Base-by-base conservation (phyloP, 805 yeast species). In the Metschnikowia lunata region DNA sequence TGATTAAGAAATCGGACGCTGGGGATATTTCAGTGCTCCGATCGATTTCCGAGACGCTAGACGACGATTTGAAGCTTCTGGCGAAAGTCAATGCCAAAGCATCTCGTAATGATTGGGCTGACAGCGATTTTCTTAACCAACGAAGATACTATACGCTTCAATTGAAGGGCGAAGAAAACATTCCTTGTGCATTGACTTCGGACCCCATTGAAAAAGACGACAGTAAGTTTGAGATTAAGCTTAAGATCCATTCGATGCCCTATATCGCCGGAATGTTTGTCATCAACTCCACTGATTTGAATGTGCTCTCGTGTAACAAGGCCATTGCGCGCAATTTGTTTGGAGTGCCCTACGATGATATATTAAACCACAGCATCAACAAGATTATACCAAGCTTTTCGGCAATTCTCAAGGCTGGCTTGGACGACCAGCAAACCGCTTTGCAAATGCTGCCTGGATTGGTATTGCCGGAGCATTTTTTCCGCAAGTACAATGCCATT, bases 381-480 rank as follows among this genome's bases (percentile, higher is more conserved):
- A 61, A 55, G 5, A 65, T 88, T 14, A 70, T 88, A 26, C 95
- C 95, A 6, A 66, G 74, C 13, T 88, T 88, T 56, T 58, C 75
- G 2, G 61, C 64, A 4, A 64, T 79, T 15, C 58, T 82, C 39
- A 59, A 63, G 1, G 50, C 58, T 15, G 80, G 82, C 1, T 45
- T 62, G 11, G 61, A 60, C 3, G 61, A 58, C 27, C 59, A 58
- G 34, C 39, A 47, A 6, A 57, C 58, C 8, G 51, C 48, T 0
- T 49, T 59, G 28, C 52, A 56, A 15, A 43, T 66, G 23, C 60
- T 56, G 7, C 78, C 84, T 0, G 97, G 97, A 1, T 64, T 87
- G 40, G 96, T 90, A 0, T 67, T 90, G 10, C 95, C 97, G 0
- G 98, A 90, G 62, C 97, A 89, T 63, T 84, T 85, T 59, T 89